Base-by-base conservation (phyloP, 2,329 filamentous ascomycete genomes). In the Penicillium hesseltinei region DNA sequence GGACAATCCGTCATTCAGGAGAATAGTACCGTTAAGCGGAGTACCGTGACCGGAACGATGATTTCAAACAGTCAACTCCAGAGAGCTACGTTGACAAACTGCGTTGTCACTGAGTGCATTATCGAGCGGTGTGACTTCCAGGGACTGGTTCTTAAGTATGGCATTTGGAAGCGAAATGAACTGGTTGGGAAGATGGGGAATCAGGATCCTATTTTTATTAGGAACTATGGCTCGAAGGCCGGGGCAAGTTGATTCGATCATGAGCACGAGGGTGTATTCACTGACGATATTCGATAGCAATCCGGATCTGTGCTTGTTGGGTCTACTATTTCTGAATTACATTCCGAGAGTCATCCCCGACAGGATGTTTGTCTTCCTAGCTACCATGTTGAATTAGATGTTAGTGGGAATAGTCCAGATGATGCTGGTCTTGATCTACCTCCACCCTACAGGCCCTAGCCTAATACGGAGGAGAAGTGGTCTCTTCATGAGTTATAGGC, bases 91-190 rank as follows among this genome's bases (percentile, higher is more conserved):
- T 29, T 70, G 39, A 38, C 21, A 5, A 51, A 70, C 7, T 70
- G 68, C n/a, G 59, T 68, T 25, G 60, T 68, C 6, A 49, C 51
- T 0, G 57, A 67, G 8, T 70, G 66, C 54, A 39, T 63, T 9
- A 56, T 71, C 39, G 51, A 57, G 1, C 54, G 56, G 23, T 61
- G 60, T 9, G 56, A 63, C 5, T 67, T 70, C 11, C 60, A 40
- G 23, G 67, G 63, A 7, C 62, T 69, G 62, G 51, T 65, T 33
- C 43, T 69, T 15, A 61, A 63, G 46, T 59, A 66, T 56, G 66
- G 65, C 7, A 57, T 70, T 25, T 71, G 68, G 69, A 66, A 60
- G 54, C 60, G 58, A 47, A 67, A 66, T 3, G 48, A 51, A 31
- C 57, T 71, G 33, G 51, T 70, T 11, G 67, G 67, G 8, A 63